Evolutionary conservation across 2,329 filamentous ascomycete species (phyloP), one percentile per base, ranked within the genome.

Genomic region (Hypoxylon sp.): DNA sequence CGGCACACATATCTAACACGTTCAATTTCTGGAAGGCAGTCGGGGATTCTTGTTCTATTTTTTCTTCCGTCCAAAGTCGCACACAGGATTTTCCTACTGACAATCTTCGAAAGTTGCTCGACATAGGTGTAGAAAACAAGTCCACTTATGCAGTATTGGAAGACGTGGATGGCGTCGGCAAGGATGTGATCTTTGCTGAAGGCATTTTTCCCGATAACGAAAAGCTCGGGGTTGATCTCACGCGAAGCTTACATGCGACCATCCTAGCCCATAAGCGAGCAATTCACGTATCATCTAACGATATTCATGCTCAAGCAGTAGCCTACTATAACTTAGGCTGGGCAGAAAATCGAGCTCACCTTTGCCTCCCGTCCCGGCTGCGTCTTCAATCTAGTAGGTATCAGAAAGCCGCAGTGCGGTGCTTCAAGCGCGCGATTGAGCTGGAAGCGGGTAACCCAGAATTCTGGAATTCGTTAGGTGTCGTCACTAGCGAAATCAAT

Each of bases 11-110:
- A 51, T 83, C 87, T 3, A 85, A 91, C 57, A 91, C 93, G 0
- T 98, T 98, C 82, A 99, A 98, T 78, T 87, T 97, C 60, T 99
- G 97, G 96, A 98, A 97, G 79, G 90, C 92, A 5, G 85, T 98
- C 6, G 96, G 91, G 4, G 96, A 98, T 81, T 92, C 94, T 4
- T 97, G 92, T 78, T 90, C 93, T 1, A 81, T 97, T 0, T 98
- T 97, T 75, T 92, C 92, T 0, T 91, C 87, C 75, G 88, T 97
- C 1, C 93, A 95, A 74, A 87, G 88, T 48, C 90, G 89, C 48
- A 80, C 90, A 1, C 78, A 81, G 0, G 84, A 90, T 6, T 88
- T 96, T 39, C 93, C 94, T 0, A 76, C 83, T 0, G 80, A 85
- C 0, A 77, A 85, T 0, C 80, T 96, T 29, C 83, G 84, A 53